Evolutionary conservation across 2,329 filamentous ascomycete genomes (phyloP).

Genomic region (Beauveria caledonica): DNA sequence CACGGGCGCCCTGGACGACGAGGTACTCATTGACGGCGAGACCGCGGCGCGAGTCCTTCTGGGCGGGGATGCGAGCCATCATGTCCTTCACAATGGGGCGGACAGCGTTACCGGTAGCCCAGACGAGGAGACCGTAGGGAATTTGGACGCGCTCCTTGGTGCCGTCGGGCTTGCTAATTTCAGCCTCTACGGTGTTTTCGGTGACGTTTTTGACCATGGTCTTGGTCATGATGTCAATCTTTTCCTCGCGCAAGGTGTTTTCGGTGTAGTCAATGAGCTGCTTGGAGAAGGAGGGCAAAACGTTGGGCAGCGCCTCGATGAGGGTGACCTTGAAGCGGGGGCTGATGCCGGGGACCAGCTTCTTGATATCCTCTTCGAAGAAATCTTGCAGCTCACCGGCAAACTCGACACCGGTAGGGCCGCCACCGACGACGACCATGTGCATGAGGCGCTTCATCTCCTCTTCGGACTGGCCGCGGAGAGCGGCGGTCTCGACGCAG

Average conservation of each 20-base stretch:
- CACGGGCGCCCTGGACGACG: constrained; percentile 91
- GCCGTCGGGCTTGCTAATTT: constrained; percentile 73
- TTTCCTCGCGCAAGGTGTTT: constrained; percentile 97
- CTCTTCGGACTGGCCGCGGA: constrained; percentile 86
- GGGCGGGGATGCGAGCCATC: constrained; percentile 83
- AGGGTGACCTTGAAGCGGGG: constrained; percentile 95
- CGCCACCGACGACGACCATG: constrained; percentile 94
- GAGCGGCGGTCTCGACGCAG: constrained; percentile 94
- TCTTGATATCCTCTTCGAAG: constrained; percentile 96
- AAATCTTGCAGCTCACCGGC: constrained; percentile 98
- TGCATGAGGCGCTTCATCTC: constrained; percentile 92
- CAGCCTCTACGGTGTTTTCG: constrained; percentile 85
- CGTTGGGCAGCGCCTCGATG: constrained; percentile 92
- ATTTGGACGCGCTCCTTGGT: constrained; percentile 73
- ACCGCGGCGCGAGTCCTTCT: constrained; percentile 90
- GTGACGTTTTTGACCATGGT: constrained; percentile 98
- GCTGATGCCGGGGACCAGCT: constrained; percentile 92
- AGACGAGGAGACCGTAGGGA: constrained; percentile 92
- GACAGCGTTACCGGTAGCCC: constrained; percentile 94
- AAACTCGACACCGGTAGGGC: constrained; percentile 95
- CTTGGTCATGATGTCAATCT: constrained; percentile 95
- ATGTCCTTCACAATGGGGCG: constrained; percentile 85
- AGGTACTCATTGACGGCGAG: constrained; percentile 98
- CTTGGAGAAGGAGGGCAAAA: constrained; percentile 97
- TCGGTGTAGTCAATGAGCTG: constrained; percentile 99